phyloP scores from a whole-genome alignment of 345 rosid genomes.

The Pseudoturritis turrita region DNA sequence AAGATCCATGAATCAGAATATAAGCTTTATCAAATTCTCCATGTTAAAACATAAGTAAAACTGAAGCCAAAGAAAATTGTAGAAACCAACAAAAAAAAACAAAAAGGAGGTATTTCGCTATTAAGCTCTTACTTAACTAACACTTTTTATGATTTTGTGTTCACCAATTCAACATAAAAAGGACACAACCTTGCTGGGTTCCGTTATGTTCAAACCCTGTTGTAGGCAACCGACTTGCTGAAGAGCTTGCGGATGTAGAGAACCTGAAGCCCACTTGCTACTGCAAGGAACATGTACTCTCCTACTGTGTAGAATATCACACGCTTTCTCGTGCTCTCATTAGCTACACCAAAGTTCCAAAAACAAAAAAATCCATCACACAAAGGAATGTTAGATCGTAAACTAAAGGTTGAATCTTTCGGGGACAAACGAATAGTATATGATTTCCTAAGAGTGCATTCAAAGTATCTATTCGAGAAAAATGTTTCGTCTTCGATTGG shows the following conservation, averaged over 20 bases:
- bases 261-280: conserved; percentile 72
- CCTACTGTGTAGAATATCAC: conserved; percentile 79
- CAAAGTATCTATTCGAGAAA: background rate
- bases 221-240: conserved; percentile 90
- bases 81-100: conserved; percentile 13
- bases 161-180: background rate
- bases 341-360: conserved; percentile 51
- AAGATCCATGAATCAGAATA: background rate
- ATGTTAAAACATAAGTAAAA: conserved; percentile 7
- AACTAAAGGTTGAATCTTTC: background rate
- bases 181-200: background rate
- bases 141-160: conserved; percentile 13
- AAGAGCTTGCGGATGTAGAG: conserved; percentile 84
- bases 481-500: background rate
- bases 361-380: background rate
- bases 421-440: too few species aligned
- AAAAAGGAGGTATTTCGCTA: conserved; percentile 5
- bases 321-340: conserved; percentile 87
- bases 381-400: background rate
- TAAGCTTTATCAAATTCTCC: conserved; percentile 7
- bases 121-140: conserved; percentile 19
- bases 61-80: background rate
- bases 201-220: conserved; percentile 54
- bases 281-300: conserved; percentile 69
- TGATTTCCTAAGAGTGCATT: background rate